phyloP scores from a whole-genome alignment of 352 stramenopile species.

The Pythium volutum region DNA sequence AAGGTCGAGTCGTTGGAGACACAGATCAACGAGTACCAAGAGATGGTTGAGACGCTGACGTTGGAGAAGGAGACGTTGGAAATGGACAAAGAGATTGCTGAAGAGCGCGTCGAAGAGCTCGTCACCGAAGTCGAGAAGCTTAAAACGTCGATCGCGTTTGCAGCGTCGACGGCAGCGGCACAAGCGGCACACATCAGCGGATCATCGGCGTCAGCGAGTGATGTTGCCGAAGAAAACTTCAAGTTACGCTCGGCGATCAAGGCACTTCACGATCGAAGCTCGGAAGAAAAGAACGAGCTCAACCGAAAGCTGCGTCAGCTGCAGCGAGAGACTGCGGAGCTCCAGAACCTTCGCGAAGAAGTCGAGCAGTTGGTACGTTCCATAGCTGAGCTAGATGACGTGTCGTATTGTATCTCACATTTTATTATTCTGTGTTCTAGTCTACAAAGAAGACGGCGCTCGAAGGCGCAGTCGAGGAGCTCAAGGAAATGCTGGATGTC shows the following conservation, averaged over 20 bases:
- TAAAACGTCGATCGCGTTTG: constrained; percentile 57
- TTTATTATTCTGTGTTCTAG: constrained; percentile 18
- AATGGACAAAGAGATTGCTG: constrained; percentile 88
- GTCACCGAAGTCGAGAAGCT: constrained; percentile 72
- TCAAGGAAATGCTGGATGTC: constrained; percentile 85
- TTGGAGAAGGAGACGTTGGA: constrained; percentile 87
- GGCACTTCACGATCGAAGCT: constrained; percentile 73
- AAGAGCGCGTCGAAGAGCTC: constrained; percentile 77
- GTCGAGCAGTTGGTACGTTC: constrained; percentile 63
- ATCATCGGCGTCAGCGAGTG: constrained; percentile 15
- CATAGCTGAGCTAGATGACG: not conserved
- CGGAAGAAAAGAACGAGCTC: constrained; percentile 78
- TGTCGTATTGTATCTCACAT: not conserved
- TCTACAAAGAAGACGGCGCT: constrained; percentile 51
- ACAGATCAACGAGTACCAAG: constrained; percentile 68
- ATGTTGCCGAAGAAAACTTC: constrained; percentile 76
- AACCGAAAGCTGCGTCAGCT: constrained; percentile 77
- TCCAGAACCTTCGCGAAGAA: constrained; percentile 60
- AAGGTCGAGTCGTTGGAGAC: constrained; percentile 68
- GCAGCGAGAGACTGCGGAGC: constrained; percentile 68
- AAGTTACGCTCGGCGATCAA: constrained; percentile 82
- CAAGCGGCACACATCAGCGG: constrained; percentile 33
- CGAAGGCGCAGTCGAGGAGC: constrained; percentile 69
- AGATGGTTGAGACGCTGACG: constrained; percentile 82
- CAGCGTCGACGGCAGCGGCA: constrained; percentile 31